phyloP scores from a whole-genome alignment of 257 asterid species.

The Linderniella brevidens region DNA sequence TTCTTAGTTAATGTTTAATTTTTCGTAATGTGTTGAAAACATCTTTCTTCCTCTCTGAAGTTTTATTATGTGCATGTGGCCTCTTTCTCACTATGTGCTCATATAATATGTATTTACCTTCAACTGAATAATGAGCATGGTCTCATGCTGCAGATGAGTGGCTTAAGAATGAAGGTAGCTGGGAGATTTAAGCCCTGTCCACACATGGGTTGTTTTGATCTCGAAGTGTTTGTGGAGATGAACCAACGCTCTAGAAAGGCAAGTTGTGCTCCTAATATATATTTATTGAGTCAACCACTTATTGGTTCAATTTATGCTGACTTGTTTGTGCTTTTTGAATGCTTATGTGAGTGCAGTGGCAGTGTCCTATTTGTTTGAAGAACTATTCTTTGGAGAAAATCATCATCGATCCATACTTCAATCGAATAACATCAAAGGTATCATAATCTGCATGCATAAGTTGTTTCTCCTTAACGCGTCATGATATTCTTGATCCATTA shows the following conservation, averaged over 20 bases:
- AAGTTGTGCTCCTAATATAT: constrained; percentile 12
- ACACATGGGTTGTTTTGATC: constrained; percentile 98
- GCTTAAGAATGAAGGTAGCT: constrained; percentile 87
- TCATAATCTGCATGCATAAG: constrained; percentile 2
- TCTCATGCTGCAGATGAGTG: constrained; percentile 55
- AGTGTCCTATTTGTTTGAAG: constrained; percentile 92
- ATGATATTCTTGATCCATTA: background rate
- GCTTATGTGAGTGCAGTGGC: constrained; percentile 73
- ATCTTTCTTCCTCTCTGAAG: background rate
- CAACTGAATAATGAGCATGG: background rate
- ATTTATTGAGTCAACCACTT: background rate
- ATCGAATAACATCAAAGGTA: constrained; percentile 68
- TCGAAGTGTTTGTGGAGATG: constrained; percentile 87
- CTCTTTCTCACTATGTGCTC: background rate
- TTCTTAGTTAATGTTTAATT: no score
- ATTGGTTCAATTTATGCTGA: background rate
- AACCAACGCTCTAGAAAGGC: constrained; percentile 91
- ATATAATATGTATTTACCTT: background rate
- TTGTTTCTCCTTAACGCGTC: no score
- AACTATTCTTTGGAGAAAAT: constrained; percentile 74
- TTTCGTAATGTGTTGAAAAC: no score
- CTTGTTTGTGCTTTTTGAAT: constrained; percentile 4
- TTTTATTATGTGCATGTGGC: background rate
- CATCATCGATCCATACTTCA: constrained; percentile 82
- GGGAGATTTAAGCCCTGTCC: constrained; percentile 85